Evolutionary conservation across 805 yeast species (phyloP), one percentile per base, ranked within the genome.

Genomic region (Sugiyamaella qingdaonensis): DNA sequence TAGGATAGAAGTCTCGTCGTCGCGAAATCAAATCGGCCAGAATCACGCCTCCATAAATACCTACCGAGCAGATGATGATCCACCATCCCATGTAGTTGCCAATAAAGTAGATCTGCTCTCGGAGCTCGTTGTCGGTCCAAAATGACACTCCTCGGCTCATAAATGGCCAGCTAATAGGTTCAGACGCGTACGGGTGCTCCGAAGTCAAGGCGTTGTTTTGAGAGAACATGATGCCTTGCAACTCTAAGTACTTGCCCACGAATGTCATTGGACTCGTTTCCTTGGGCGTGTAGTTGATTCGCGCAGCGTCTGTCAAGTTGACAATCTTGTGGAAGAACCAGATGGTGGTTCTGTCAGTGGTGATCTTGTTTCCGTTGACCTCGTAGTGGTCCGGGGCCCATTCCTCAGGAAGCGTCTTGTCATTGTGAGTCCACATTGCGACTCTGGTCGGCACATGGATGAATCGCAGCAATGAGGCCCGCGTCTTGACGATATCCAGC

Each of bases 371-470:
- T 66, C 99, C 99, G 67, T 94, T 89, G 54, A 94, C 90, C 73
- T 94, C 99, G 67, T 85, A 90, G 68, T 94, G 98, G 50, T 74
- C 73, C 67, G 82, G 87, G 1, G 86, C 99, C 99, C 99, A 94
- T 13, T 88, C 97, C 5, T n/a, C 44, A 16, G 99, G 99, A 54
- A 94, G 79, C 42, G 81, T 67, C 54, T 79, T 83, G 64, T 88
- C 96, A 16, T 45, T 32, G 62, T 88, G 96, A 4, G 97, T 86
- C 95, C 96, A 91, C 81, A 94, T 79, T 16, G 96, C 92, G 44
- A 95, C 98, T 48, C 86, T 80, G 1, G 97, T 88, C 52, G 86
- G 90, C 21, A 82, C 85, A 67, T 94, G 98, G 55, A 90, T 72
- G 21, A 94, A 64, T 62, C 84, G 84, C 65, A 94, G 71, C 10